Percentiles rank a stretch among this genome's conserved stretches.
phyloP scores from a whole-genome alignment of 169 alveolate genomes.

The Ichthyophthirius multifiliis region DNA sequence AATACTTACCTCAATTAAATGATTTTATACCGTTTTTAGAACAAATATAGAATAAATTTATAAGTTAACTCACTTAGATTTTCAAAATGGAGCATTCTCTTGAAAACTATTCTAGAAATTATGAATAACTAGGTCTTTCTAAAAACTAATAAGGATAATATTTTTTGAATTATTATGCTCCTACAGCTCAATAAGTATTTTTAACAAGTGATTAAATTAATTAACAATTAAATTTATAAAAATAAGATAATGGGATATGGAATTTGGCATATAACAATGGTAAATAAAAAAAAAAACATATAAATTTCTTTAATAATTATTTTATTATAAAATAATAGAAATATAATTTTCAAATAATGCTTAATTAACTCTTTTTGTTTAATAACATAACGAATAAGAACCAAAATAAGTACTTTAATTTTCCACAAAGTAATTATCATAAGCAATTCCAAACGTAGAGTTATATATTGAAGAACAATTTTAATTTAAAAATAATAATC shows the following conservation, averaged over 20 bases:
- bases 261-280: too few relatives aligned
- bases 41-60: conserved; percentile 16
- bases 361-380: too few relatives aligned
- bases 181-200: conserved; percentile 72
- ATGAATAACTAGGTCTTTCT: conserved; percentile 57
- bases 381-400: too few relatives aligned
- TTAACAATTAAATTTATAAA: conserved; percentile 75
- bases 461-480: conserved; percentile 56
- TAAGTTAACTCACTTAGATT: conserved; percentile 8
- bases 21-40: conserved; percentile 1
- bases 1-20: not conserved
- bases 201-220: conserved; percentile 80
- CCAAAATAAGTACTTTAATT: too few relatives aligned
- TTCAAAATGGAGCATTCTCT: conserved; percentile 38
- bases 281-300: too few relatives aligned
- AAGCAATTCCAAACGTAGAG: too few relatives aligned
- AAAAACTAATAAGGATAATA: conserved; percentile 49
- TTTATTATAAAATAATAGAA: too few relatives aligned
- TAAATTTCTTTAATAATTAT: too few relatives aligned
- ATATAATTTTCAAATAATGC: too few relatives aligned
- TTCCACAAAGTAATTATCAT: too few relatives aligned
- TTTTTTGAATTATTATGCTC: conserved; percentile 81
- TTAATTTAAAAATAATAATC: conserved; percentile 65
- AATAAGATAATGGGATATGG: too few relatives aligned
- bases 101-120: conserved; percentile 52